Percentiles rank a stretch among this genome's conserved stretches.
These are phyloP conservation scores for Monsonia emarginata DNA, from an alignment of 441 rosid species.

Conservation along the genomic window DNA sequence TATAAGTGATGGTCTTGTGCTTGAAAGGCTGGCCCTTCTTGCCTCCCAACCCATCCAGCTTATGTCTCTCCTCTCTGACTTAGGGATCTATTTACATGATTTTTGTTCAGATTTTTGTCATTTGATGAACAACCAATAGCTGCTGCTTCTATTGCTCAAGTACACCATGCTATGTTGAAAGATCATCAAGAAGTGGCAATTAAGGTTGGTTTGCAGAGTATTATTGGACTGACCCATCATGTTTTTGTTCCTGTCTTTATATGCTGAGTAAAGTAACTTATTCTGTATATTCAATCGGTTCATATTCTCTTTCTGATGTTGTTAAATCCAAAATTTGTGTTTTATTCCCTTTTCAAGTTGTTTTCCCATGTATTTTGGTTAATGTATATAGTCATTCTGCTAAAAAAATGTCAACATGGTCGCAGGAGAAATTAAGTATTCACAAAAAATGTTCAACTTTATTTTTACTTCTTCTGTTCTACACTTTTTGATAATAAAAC, in stretches of 20 bases:
- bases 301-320: background rate
- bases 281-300: background rate
- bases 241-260: background rate
- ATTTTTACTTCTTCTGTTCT: too few species aligned
- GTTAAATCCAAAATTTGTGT: background rate
- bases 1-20: background rate
- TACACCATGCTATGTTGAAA: conserved; percentile 62
- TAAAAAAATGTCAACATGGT: too few species aligned
- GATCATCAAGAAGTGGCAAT: conserved; percentile 66
- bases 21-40: background rate
- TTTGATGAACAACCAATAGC: conserved; percentile 79
- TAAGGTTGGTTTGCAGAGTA: conserved; percentile 38
- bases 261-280: background rate
- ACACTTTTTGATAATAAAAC: too few species aligned
- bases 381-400: background rate
- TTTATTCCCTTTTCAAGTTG: too few species aligned
- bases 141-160: conserved; percentile 95
- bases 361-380: too few species aligned
- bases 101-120: conserved; percentile 50
- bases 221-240: background rate
- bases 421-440: too few species aligned
- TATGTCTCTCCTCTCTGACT: conserved; percentile 6
- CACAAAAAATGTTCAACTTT: too few species aligned
- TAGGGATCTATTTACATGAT: conserved; percentile 7
- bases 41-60: background rate